Conservation (phyloP, 2,329 filamentous ascomycete genomes). For the Catunica adiposa region DNA sequence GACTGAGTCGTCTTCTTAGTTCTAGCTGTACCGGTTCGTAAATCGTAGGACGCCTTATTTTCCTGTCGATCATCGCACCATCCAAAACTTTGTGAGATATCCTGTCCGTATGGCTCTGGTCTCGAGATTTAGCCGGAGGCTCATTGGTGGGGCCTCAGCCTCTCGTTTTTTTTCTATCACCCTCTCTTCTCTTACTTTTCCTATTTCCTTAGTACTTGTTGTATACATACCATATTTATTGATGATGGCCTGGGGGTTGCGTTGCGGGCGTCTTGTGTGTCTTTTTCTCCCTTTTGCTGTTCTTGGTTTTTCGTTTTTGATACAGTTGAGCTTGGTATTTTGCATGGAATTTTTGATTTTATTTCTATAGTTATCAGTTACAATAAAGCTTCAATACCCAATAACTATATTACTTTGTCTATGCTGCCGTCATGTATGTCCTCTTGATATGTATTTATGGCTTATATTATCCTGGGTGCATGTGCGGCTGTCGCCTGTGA, state of each 20-base stretch:
- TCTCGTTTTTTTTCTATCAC: not conserved
- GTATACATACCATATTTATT: slow-evolving; percentile 13
- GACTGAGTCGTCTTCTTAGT: slow-evolving; percentile 24
- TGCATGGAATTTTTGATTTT: slow-evolving; percentile 16
- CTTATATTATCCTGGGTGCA: no score
- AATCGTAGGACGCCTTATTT: not conserved
- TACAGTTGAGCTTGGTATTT: slow-evolving; percentile 13
- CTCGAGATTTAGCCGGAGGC: no score
- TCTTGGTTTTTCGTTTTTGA: slow-evolving; percentile 6
- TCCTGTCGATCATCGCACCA: not conserved
- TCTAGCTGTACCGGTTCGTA: slow-evolving; percentile 11
- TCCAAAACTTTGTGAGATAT: slow-evolving; percentile 5
- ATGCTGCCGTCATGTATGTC: not conserved
- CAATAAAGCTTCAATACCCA: slow-evolving; percentile 19
- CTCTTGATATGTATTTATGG: no score
- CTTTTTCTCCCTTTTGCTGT: slow-evolving; percentile 2
- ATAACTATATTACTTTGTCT: slow-evolving; percentile 15
- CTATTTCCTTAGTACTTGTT: slow-evolving; percentile 8
- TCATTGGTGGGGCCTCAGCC: not conserved
- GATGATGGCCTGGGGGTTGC: slow-evolving; percentile 9
- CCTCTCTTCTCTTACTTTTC: slow-evolving; percentile 7
- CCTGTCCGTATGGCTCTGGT: not conserved
- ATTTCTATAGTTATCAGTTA: slow-evolving; percentile 16
- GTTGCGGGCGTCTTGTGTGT: slow-evolving; percentile 5
- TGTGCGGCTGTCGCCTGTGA: no score